Conservation (phyloP, 225 moss, liverwort and hornwort species). For the Physcomitrium patens region DNA sequence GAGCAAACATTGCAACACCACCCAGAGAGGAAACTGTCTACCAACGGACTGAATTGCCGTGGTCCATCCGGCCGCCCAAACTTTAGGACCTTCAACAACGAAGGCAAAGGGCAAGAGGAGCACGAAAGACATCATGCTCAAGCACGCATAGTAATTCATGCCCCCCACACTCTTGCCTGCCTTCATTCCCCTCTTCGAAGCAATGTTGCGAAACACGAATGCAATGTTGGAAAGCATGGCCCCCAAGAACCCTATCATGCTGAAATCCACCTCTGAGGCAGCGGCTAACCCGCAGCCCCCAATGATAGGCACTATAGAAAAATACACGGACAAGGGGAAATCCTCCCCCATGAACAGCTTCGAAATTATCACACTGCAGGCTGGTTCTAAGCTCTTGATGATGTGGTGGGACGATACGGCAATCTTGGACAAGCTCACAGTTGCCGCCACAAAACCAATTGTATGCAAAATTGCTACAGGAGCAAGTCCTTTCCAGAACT, state of each 20-base stretch:
- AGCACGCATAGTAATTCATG: slow-evolving; percentile 95
- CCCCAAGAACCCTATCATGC: slow-evolving; percentile 78
- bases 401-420: slow-evolving; percentile 97
- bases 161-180: slow-evolving; percentile 85
- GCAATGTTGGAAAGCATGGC: slow-evolving; percentile 97
- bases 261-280: slow-evolving; percentile 85
- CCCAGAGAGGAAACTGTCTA: slow-evolving; percentile 69
- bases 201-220: slow-evolving; percentile 85
- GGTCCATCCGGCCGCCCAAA: slow-evolving; percentile 79
- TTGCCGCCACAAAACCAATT: slow-evolving; percentile 91
- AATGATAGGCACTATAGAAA: slow-evolving; percentile 78
- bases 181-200: slow-evolving; percentile 87
- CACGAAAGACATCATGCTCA: slow-evolving; percentile 75
- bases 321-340: slow-evolving; percentile 59
- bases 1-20: slow-evolving; percentile 48
- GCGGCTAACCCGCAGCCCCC: slow-evolving; percentile 89
- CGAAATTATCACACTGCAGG: slow-evolving; percentile 80
- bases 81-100: slow-evolving; percentile 70
- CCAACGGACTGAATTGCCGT: slow-evolving; percentile 64
- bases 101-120: slow-evolving; percentile 85
- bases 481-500: slow-evolving; percentile 70
- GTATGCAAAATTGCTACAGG: slow-evolving; percentile 84
- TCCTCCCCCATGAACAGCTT: slow-evolving; percentile 66
- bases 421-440: slow-evolving; percentile 92
- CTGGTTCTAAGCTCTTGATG: slow-evolving; percentile 95